Evolutionary conservation across 2,329 filamentous ascomycete genomes (phyloP).

Genomic region (Aspergillus ustus): DNA sequence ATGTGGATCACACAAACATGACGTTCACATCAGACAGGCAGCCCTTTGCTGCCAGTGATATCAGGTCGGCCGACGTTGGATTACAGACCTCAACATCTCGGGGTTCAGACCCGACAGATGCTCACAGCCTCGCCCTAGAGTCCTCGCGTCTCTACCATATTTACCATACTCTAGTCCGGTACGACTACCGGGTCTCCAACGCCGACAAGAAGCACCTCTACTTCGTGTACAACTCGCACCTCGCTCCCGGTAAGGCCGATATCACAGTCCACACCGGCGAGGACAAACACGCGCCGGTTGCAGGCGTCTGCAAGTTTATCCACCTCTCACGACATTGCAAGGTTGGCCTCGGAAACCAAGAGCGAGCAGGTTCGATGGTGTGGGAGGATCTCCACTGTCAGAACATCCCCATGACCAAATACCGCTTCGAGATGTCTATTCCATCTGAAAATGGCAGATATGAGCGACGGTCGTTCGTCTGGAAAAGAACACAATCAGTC

Average conservation of each 20-base stretch:
- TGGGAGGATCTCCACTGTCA: slow-evolving; percentile 39
- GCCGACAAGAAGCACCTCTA: slow-evolving; percentile 26
- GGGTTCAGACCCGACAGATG: neutral
- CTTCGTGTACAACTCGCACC: slow-evolving; percentile 34
- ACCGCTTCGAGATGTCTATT: slow-evolving; percentile 34
- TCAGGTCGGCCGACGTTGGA: neutral
- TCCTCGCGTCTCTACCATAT: slow-evolving; percentile 29
- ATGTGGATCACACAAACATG: slow-evolving; percentile 2
- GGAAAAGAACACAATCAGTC: slow-evolving; percentile 39
- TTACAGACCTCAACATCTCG: neutral
- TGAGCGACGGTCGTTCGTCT: slow-evolving; percentile 33
- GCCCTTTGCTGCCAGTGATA: neutral
- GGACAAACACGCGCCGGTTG: slow-evolving; percentile 31
- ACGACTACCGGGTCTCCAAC: slow-evolving; percentile 31
- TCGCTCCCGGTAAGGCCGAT: slow-evolving; percentile 38
- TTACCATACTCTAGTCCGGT: slow-evolving; percentile 27
- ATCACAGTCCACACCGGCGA: slow-evolving; percentile 38
- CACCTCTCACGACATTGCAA: slow-evolving; percentile 38
- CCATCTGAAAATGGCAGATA: slow-evolving; percentile 10
- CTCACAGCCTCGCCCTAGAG: neutral
- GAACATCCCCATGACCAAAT: slow-evolving; percentile 29
- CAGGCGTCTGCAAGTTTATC: slow-evolving; percentile 38
- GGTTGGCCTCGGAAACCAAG: slow-evolving; percentile 39
- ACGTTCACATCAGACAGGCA: neutral
- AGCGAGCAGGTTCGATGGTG: slow-evolving; percentile 23